A percentile compares a stretch with the other conserved stretches of the same genome.
phyloP scores from a whole-genome alignment of 441 rosid genomes.

The Euphorbia corollata region DNA sequence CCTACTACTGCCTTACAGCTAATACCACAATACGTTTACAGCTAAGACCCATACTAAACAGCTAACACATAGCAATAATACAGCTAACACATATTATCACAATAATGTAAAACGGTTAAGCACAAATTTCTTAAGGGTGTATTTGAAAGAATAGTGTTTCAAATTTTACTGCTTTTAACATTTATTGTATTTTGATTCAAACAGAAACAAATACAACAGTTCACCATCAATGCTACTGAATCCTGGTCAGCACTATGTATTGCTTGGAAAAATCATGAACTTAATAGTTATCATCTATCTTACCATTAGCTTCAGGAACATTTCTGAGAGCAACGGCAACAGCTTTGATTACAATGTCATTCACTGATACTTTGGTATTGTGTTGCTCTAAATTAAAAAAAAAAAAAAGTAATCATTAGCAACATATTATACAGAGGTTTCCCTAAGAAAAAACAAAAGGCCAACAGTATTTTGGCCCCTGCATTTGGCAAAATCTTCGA shows the following conservation, averaged over 20 bases:
- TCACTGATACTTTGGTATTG: conserved; percentile 80
- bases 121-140: neutral
- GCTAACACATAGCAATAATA: too few species aligned
- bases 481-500: neutral
- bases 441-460: neutral
- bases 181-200: neutral
- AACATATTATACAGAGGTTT: conserved; percentile 21
- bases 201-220: neutral
- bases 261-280: conserved; percentile 15
- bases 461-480: neutral
- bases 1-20: too few species aligned
- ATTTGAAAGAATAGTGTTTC: conserved; percentile 1
- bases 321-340: conserved; percentile 77
- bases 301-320: conserved; percentile 91
- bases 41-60: too few species aligned
- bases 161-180: neutral
- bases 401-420: conserved; percentile 21
- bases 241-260: conserved; percentile 9
- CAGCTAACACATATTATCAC: neutral
- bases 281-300: conserved; percentile 23
- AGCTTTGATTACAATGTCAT: conserved; percentile 93
- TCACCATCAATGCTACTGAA: neutral
- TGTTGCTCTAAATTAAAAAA: conserved; percentile 56
- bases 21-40: too few species aligned
- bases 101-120: neutral